These are phyloP conservation scores for Leptographium lundbergii DNA, from an alignment of 2,329 filamentous ascomycete species.

Conservation along the genomic window DNA sequence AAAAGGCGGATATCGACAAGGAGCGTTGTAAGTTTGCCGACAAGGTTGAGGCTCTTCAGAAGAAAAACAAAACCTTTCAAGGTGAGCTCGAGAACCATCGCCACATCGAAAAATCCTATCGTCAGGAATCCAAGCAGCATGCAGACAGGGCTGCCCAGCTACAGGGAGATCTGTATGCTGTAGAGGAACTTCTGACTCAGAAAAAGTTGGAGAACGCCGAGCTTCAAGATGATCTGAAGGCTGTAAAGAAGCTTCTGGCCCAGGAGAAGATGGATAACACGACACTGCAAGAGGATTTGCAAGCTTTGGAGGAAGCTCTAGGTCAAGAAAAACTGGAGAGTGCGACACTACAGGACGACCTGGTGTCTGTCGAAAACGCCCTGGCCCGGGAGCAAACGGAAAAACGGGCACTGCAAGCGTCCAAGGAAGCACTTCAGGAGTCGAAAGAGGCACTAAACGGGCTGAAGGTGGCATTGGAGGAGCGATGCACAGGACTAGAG, in stretches of 20 bases:
- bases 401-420: not conserved
- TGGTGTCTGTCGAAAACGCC: too few species aligned
- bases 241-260: not conserved
- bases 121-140: not conserved
- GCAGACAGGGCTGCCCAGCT: not conserved
- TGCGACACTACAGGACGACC: too few species aligned
- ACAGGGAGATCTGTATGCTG: not conserved
- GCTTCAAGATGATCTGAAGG: not conserved
- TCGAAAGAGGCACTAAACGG: not conserved
- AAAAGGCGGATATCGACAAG: not conserved
- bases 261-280: not conserved
- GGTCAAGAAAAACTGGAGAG: too few species aligned
- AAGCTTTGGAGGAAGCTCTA: too few species aligned
- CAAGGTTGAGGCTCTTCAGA: not conserved
- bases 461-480: not conserved
- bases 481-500: not conserved
- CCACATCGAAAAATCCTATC: not conserved
- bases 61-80: constrained; percentile 2
- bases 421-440: not conserved
- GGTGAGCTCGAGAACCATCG: not conserved
- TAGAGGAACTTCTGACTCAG: not conserved
- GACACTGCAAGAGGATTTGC: too few species aligned
- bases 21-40: not conserved
- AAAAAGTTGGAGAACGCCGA: not conserved
- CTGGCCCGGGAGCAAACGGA: not conserved